A percentile compares a stretch with the other conserved stretches of the same genome.
Conservation (phyloP, 177 flowering plant species). For the Vitis hybrid region DNA sequence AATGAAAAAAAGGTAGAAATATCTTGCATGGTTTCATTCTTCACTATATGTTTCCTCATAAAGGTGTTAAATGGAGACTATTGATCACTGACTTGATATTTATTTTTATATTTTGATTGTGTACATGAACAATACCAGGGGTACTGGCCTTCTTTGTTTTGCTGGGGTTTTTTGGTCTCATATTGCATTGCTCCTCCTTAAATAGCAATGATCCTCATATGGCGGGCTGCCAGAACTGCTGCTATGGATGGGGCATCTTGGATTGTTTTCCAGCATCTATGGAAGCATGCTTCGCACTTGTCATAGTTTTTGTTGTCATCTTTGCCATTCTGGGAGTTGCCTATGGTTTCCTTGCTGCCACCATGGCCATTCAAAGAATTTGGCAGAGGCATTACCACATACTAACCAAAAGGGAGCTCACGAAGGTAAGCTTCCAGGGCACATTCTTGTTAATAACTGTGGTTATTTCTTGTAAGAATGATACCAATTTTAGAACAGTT, state of each 20-base stretch:
- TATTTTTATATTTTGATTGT: background rate
- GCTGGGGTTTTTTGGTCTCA: slow-evolving; percentile 79
- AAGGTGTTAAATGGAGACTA: background rate
- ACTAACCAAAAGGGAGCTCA: slow-evolving; percentile 90
- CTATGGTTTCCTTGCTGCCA: slow-evolving; percentile 91
- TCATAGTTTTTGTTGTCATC: slow-evolving; percentile 71
- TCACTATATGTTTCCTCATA: background rate
- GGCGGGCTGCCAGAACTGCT: slow-evolving; percentile 94
- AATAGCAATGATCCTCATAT: slow-evolving; percentile 68
- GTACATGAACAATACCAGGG: slow-evolving; percentile 37
- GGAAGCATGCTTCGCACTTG: slow-evolving; percentile 94
- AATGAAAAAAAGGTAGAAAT: background rate
- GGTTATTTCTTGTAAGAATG: too few relatives aligned
- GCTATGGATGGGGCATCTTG: slow-evolving; percentile 93
- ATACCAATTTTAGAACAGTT: too few relatives aligned
- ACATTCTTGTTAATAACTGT: background rate
- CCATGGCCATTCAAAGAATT: slow-evolving; percentile 88
- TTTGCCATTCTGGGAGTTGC: slow-evolving; percentile 95
- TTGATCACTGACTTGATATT: background rate
- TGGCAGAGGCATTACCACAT: slow-evolving; percentile 99
- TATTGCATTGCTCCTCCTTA: slow-evolving; percentile 80
- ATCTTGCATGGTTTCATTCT: background rate
- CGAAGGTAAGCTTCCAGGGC: slow-evolving; percentile 47
- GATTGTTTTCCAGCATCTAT: slow-evolving; percentile 96
- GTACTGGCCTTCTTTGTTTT: slow-evolving; percentile 84